Evolutionary conservation across 1,284 basidiomycete genomes (phyloP).

Genomic region (Thelephora terrestris): DNA sequence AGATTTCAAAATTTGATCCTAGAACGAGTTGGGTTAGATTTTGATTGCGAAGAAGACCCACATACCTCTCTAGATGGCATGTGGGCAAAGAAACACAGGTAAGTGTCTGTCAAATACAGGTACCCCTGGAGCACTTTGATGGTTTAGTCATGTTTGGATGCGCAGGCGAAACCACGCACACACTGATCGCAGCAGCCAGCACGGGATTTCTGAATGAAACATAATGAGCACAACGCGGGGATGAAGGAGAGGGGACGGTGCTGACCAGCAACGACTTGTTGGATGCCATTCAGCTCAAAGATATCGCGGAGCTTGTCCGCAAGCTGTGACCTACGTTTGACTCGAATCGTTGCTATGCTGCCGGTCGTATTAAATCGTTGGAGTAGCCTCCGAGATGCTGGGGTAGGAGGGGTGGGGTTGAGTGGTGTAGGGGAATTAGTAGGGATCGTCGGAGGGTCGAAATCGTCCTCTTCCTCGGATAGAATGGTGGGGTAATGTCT

Average conservation of each 20-base stretch:
- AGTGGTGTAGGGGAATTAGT: background rate
- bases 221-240: constrained; percentile 5
- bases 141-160: constrained; percentile 8
- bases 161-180: constrained; percentile 41
- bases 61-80: constrained; percentile 79
- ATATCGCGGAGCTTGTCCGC: constrained; percentile 81
- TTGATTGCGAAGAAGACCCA: constrained; percentile 2
- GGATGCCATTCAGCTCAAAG: constrained; percentile 69
- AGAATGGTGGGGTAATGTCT: constrained; percentile 21
- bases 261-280: constrained; percentile 76
- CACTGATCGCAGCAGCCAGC: constrained; percentile 79
- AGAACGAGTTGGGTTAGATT: constrained; percentile 9
- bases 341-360: constrained; percentile 61
- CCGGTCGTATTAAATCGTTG: constrained; percentile 23
- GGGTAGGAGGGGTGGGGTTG: constrained; percentile 6
- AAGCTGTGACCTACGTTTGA: constrained; percentile 60
- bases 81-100: constrained; percentile 95
- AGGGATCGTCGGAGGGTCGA: constrained; percentile 27
- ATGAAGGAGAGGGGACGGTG: constrained; percentile 7
- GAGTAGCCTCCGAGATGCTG: background rate
- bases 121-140: constrained; percentile 84
- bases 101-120: constrained; percentile 88
- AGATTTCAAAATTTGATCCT: constrained; percentile 85
- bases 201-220: constrained; percentile 63
- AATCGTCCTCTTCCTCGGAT: constrained; percentile 46